phyloP scores from a whole-genome alignment of 371 early-diverging fungal genomes.

The Mucor irregularis region DNA sequence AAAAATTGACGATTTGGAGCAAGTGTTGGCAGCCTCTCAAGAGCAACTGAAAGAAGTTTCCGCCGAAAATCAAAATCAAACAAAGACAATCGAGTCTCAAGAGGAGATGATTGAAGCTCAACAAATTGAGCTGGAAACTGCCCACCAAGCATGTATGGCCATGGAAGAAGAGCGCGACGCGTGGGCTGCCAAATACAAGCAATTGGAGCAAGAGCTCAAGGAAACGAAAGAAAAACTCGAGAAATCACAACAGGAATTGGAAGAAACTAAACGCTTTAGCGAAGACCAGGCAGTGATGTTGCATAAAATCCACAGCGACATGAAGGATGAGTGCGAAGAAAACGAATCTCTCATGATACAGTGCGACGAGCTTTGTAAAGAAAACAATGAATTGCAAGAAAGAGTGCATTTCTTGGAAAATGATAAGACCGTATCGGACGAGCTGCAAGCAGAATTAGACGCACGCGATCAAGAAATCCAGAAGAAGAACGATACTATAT shows the following conservation, averaged over 20 bases:
- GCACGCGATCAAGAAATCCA: conserved; percentile 6
- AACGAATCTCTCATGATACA: conserved; percentile 50
- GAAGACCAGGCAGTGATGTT: conserved; percentile 52
- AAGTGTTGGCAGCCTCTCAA: conserved; percentile 48
- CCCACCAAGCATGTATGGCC: conserved; percentile 21
- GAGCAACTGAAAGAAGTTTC: conserved; percentile 55
- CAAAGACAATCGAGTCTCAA: conserved; percentile 32
- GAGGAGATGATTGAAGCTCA: conserved; percentile 45
- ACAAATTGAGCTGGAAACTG: conserved; percentile 31
- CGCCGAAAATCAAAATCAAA: conserved; percentile 46
- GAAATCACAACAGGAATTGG: conserved; percentile 49
- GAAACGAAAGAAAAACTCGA: conserved; percentile 19
- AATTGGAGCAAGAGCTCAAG: conserved; percentile 66
- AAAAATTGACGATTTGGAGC: conserved; percentile 53
- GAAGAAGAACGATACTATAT: conserved; percentile 2
- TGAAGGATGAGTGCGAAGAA: conserved; percentile 51
- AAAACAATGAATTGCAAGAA: conserved; percentile 45
- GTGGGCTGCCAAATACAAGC: conserved; percentile 57
- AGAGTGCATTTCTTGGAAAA: conserved; percentile 45
- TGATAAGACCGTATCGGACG: conserved; percentile 16
- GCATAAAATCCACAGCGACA: conserved; percentile 38
- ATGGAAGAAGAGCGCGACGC: conserved; percentile 61
- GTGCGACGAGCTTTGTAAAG: conserved; percentile 43
- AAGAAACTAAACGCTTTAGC: conserved; percentile 61
- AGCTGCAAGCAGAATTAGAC: conserved; percentile 14